Base-by-base conservation (phyloP, 306 rosid species). In the Crataegus laevigata region DNA sequence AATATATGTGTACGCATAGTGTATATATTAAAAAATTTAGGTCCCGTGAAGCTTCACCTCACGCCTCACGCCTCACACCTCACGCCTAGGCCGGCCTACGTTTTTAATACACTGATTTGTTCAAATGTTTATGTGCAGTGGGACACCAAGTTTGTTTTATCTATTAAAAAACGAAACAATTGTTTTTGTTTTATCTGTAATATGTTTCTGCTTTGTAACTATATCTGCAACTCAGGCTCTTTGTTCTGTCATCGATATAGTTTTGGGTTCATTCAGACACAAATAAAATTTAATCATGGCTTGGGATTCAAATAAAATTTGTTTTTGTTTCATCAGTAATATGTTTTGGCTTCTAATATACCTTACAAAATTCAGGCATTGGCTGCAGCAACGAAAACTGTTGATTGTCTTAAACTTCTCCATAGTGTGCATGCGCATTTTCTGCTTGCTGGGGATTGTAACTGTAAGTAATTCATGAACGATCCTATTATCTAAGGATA, bases 371-470 rank as follows among this genome's bases (percentile, higher is more conserved):
- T 80, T 72, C 91, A 94, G 99, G 99, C 97, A 73, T 72, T 94
- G 85, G 97, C 99, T 67, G 99, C 99, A 30, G 99, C 96, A 79
- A 89, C 99, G 65, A 94, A 92, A 84, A 90, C 99, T 81, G 92
- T 94, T 75, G 99, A 92, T 83, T 89, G 82, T 83, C 94, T 79
- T 26, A 94, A 94, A 81, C 30, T 88, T 84, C 91, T 92, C 77
- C 99, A 94, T 64, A 94, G 97, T 84, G 81, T 94, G 86, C 97
- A 94, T 80, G 87, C 83, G 25, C 89, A 92, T 90, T 94, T 94
- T 80, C 91, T 94, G 83, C 96, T 90, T 10, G 79, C 81, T 24
- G 99, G 99, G 72, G 96, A 94, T 84, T 84, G 81, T 77, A 85
- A 94, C 82, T 78, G 99, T 92, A 84, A 87, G 99, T 86, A 71